Base-by-base conservation (phyloP, 1,284 basidiomycete species). In the Trichosporon faecale region DNA sequence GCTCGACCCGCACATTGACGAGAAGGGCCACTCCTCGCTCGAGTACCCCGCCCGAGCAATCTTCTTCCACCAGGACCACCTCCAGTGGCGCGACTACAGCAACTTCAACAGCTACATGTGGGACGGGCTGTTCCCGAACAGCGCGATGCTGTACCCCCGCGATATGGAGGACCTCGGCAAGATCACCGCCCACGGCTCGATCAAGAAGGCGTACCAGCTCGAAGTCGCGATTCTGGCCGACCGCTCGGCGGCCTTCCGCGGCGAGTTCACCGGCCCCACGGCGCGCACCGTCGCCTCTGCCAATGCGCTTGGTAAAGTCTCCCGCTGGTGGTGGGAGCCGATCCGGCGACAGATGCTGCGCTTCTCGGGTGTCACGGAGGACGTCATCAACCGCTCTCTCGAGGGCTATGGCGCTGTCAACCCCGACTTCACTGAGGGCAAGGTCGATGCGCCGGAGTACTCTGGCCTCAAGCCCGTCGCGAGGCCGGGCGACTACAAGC, bases 241-340 rank as follows among this genome's bases (percentile, higher is more conserved):
- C 81, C 86, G 92, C 31, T 90, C 89, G 29, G 92, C 91, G 0
- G 86, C 91, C 0, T 90, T 90, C 81, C 86, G 90, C 11, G 91
- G 90, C 0, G 73, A 80, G 3, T 79, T 87, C 11, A 91, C 90
- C 65, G 90, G 89, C 8, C 82, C 85, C 69, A 91, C 88, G 1
- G 89, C 91, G 72, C 85, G 91, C 31, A 91, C 88, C 0, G 91
- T 81, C 12, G 83, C 82, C 0, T 71, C 74, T n/a, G 82, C 83
- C 1, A 60, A 76, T 12, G 67, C 75, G 18, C 75, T 84, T n/a
- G 82, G 91, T 0, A 85, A 82, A 33, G 81, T 76, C 68, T 73
- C 82, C 80, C 69, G 86, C 85, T 76, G 85, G 60, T 92, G 90
- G 90, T 92, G 91, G 90, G 88, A 89, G 75, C 87, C 89, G 27